Base-by-base conservation (phyloP, 192 early-diverging fungal genomes). In the Coemansia interrupta region DNA sequence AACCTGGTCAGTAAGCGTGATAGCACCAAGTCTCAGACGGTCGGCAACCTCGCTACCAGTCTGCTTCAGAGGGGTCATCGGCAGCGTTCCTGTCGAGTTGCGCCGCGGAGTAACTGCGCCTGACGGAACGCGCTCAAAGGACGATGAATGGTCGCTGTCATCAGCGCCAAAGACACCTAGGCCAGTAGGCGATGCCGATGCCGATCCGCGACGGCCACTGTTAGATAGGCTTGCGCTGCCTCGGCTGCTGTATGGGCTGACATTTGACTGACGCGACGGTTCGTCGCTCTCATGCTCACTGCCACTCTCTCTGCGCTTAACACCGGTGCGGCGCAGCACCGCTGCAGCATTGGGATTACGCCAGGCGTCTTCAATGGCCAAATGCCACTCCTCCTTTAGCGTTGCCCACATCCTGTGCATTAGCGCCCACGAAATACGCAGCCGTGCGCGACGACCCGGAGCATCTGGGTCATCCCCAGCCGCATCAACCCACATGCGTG, bases 1-100 rank as follows among this genome's bases (percentile, higher is more conserved):
- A 40, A 88, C 70, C 5, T 76, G 79, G 53, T 87, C 83, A 0
- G 86, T 73, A 12, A 92, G 75, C 9, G 70, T 64, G 12, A 94
- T 68, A 0, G 71, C 68, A 0, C 83, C 79, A 43, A 82, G 72
- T 0, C 85, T 72, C 36, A 67, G 39, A 9, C 71, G 73, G 10
- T 70, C 63, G 39, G 54, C 10, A 54, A 52, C 19, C 46, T 30
- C 48, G 29, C 24, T 12, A 50, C 50, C 41, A 47, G 54, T 36
- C n/a, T 60, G 54, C 53, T 60, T 67, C n/a, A 73, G 56, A 38
- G 68, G 68, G 5, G 64, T 63, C 61, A 71, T 80, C 4, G 66
- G 63, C 44, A 71, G 56, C 3, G 54, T 64, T 42, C 68, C 75
- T 3, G 74, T 78, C n/a, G 65, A 78, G 54, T 78, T 74, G 49